Evolutionary conservation across 306 rosid species (phyloP), one percentile per base, ranked within the genome.

Genomic region (Castanea mollissima): DNA sequence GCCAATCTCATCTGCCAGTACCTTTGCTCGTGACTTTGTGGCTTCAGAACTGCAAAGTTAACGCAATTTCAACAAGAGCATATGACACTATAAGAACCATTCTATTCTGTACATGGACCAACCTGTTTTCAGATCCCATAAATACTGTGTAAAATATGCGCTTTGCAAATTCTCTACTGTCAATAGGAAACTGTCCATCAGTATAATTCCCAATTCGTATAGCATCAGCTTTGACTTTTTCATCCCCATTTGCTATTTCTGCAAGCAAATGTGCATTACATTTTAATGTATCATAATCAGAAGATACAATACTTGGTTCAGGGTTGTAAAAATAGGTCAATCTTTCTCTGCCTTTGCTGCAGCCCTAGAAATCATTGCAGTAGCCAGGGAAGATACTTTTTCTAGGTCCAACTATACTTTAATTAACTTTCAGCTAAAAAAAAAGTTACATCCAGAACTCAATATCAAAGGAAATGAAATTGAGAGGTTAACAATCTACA

Each of bases 51-150:
- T 92, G 92, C 82, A 87, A 54, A 58, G 55, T 70, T 25, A 52
- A 46, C 74, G 51, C 63, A 76, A 10, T 9, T 51, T 34, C 77
- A 74, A 46, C 58, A 56, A 63, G 65, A 74, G 44, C 49, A 23
- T 20, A 64, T 68, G 25, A 71, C 14, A 3, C 11, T 4, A 54
- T 14, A 20, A 52, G 65, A 75, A 80, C 73, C 55, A 27, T 57
- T 79, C 56, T 72, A 32, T 20, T 38, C 55, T 70, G 77, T 19
- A 55, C 46, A 14, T 49, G 46, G 49, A 73, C 62, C 60, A 76
- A 85, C 99, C 99, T 95, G 86, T 95, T 95, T 82, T 95, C 98
- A 83, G 99, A 83, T 81, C 99, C 98, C 99, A 95, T 95, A 78
- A 86, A 95, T 77, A 93, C 91, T 2, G 97, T 91, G 84, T 91